Evolutionary conservation across 495 filamentous ascomycete genomes (phyloP).

Genomic region (Hypoxylon perforatum): DNA sequence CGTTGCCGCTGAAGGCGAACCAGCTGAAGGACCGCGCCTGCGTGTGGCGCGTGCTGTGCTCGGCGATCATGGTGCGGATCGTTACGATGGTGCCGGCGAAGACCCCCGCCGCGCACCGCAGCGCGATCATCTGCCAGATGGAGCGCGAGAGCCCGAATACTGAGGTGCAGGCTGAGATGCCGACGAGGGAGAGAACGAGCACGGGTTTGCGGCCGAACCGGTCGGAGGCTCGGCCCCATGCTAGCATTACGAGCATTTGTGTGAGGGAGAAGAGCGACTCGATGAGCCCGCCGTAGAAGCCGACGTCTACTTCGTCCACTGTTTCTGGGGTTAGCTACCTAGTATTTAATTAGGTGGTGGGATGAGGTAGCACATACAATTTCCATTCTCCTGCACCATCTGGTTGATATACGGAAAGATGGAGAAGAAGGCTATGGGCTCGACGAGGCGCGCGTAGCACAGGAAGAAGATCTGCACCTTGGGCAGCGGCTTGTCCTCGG

Average conservation of each 20-base stretch:
- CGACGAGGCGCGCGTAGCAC: conserved; percentile 74
- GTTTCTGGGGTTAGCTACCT: conserved; percentile 1
- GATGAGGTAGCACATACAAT: conserved; percentile 31
- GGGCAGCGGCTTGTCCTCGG: conserved; percentile 61
- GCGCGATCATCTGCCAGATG: conserved; percentile 74
- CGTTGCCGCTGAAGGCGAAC: conserved; percentile 74
- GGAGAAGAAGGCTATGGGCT: conserved; percentile 78
- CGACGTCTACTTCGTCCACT: conserved; percentile 67
- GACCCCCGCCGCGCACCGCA: conserved; percentile 71
- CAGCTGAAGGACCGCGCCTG: conserved; percentile 77
- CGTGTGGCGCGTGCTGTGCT: conserved; percentile 72
- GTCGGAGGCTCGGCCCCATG: conserved; percentile 74
- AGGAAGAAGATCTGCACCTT: conserved; percentile 69
- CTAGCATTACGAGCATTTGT: conserved; percentile 66
- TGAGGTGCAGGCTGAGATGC: conserved; percentile 65
- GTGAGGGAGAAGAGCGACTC: conserved; percentile 77
- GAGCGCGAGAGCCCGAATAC: conserved; percentile 70
- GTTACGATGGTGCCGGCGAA: conserved; percentile 77
- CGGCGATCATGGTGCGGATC: conserved; percentile 75
- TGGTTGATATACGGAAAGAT: conserved; percentile 80
- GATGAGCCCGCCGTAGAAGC: conserved; percentile 78
- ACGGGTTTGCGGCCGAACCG: conserved; percentile 74
- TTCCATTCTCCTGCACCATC: conserved; percentile 72
- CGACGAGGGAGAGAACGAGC: conserved; percentile 69
- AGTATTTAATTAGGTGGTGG: neutral